Base-by-base conservation (phyloP, 2,329 filamentous ascomycete species). In the Alternaria sp. region DNA sequence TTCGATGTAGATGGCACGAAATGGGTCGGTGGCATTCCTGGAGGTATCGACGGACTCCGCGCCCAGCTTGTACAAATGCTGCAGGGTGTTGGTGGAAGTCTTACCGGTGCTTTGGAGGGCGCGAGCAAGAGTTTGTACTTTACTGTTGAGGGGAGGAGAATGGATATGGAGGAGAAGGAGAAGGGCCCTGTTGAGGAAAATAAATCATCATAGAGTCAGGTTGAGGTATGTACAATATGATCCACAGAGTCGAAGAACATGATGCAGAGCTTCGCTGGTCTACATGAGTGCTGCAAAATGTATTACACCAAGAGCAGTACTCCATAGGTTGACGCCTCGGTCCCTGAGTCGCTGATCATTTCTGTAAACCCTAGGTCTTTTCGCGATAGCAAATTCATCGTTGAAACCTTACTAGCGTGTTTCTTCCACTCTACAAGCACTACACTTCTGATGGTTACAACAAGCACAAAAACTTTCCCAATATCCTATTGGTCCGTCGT, bases 61-160 rank as follows among this genome's bases (percentile, higher is more conserved):
- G 90, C 89, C 52, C 92, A 97, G 83, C 85, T 99, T 64, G 90
- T 98, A 57, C 83, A 84, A 66, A 87, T 97, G 82, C 85, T 99
- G 78, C 91, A 96, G 81, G 89, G 89, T 66, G 88, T 93, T 66
- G 93, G 94, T 44, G 87, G 93, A 59, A 89, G 90, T 62, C 81
- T 99, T 59, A 92, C 93, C 23, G 89, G 83, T 67, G 87, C 90
- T n/a, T 83, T 99, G 72, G 93, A 97, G 79, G 89, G 91, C 58
- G 89, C 92, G 52, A 86, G 90, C 63, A 93, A 90, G 85, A 94
- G 88, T 77, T 78, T 99, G 71, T 98, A 95, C 86, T 86, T 97
- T 66, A 93, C 95, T 12, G 83, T 99, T 73, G 95, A 98, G 84
- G 89, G 92, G 52, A 86, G 95, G 78, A 89, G 90, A 81, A 88